Base-by-base conservation (phyloP, 345 rosid species). In the Streptanthus diversifolius region DNA sequence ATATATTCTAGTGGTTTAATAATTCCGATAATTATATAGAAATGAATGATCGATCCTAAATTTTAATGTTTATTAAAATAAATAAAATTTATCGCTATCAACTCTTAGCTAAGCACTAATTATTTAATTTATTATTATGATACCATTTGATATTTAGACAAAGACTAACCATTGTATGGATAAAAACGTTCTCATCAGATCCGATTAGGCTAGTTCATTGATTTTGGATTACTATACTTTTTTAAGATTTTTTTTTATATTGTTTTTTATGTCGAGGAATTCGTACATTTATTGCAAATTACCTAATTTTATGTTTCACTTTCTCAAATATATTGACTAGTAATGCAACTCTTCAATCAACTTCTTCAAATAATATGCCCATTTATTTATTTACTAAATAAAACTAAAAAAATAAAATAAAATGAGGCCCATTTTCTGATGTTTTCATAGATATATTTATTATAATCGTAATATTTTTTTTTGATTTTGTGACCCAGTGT, bases 281-380 rank as follows among this genome's bases (percentile, higher is more conserved):
- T n/a, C 1, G 24, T 41, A 54, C 63, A 54, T 54, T 29, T 40
- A 14, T 29, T 55, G 47, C 33, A 30, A 9, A 9, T 32, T 32
- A 32, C 55, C 45, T 6, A 43, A 32, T 43, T 18, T 41, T n/a
- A 32, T 45, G 45, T 32, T 70, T 33, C 59, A 67, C 36, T 58
- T 47, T 60, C 21, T 60, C 37, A 49, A 48, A 25, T 39, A 7
- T 48, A 39, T 71, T 35, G 48, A 70, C 58, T 7, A 35, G 5
- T 59, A 48, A 35, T 59, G 58, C 57, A 59, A 35, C 29, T 59
- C 48, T 45, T 59, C 37, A 70, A 22, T 49, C 36, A 13, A 48
- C 14, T 48, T 49, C 72, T 43, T 41, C 35, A 29, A 41, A 40
- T 5, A 40, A 27, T 39, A 10, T 51, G 24, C 32, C 17, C n/a